Conservation (phyloP, 257 asterid genomes). For the Handroanthus guayacan region DNA sequence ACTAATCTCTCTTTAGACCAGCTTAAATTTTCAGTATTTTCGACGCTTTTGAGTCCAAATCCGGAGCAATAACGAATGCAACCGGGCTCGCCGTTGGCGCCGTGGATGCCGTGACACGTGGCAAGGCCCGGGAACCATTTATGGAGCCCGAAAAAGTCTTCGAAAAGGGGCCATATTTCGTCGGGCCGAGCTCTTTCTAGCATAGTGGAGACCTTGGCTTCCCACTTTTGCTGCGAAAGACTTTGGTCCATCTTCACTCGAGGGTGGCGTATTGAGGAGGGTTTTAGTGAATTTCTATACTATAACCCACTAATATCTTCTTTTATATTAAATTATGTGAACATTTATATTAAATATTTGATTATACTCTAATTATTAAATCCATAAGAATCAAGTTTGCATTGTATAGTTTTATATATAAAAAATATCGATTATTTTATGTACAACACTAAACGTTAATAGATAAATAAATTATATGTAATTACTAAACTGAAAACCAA, state of each 20-base stretch:
- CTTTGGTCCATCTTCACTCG: conserved; percentile 37
- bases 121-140: conserved; percentile 80
- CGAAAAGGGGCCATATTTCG: conserved; percentile 67
- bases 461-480: neutral
- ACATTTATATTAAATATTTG: too few relatives aligned
- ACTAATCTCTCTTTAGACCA: conserved; percentile 66
- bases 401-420: too few relatives aligned
- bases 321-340: neutral
- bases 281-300: neutral
- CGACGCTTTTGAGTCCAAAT: conserved; percentile 44
- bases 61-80: conserved; percentile 76
- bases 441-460: too few relatives aligned
- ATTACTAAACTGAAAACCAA: too few relatives aligned
- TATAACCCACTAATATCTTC: too few relatives aligned
- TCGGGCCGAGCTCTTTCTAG: conserved; percentile 52
- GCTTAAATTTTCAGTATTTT: conserved; percentile 16
- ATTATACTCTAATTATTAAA: too few relatives aligned
- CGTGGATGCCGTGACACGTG: conserved; percentile 60
- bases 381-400: too few relatives aligned
- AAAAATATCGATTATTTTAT: too few relatives aligned
- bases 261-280: neutral
- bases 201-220: conserved; percentile 51
- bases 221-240: conserved; percentile 54
- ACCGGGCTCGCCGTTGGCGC: conserved; percentile 67
- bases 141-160: conserved; percentile 71